A percentile compares a stretch with the other conserved stretches of the same genome.
Evolutionary conservation across 176 grass and related monocot species (phyloP).

Genomic region (Thinopyrum elongatum): DNA sequence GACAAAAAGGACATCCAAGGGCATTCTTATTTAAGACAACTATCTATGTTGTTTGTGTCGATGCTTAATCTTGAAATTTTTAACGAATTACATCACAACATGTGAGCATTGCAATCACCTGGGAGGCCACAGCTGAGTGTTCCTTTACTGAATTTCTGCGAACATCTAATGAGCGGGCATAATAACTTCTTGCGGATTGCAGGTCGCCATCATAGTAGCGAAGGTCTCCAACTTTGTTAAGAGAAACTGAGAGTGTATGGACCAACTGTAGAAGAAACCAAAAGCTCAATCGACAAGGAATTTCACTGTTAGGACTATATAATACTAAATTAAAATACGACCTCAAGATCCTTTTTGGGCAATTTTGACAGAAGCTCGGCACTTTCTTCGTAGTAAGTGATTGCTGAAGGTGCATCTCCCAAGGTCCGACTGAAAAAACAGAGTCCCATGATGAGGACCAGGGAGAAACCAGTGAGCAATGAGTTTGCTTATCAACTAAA

Average conservation of each 20-base stretch:
- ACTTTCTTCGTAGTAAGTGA: conserved; percentile 93
- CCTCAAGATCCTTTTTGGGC: conserved; percentile 81
- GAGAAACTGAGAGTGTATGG: conserved; percentile 88
- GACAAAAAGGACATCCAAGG: not conserved
- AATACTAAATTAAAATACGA: conserved; percentile 28
- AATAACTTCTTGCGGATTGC: conserved; percentile 85
- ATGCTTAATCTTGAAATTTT: not conserved
- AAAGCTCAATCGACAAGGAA: conserved; percentile 23
- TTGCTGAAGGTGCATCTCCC: conserved; percentile 71
- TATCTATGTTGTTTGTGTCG: not conserved
- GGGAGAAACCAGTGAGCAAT: not conserved
- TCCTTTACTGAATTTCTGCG: conserved; percentile 78
- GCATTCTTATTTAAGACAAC: not conserved
- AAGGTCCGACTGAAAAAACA: conserved; percentile 65
- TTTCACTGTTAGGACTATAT: not conserved
- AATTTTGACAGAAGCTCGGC: conserved; percentile 72
- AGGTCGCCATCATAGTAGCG: conserved; percentile 85
- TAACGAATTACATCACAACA: not conserved
- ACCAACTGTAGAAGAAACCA: conserved; percentile 64
- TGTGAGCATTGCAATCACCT: conserved; percentile 46
- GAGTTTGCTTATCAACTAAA: conserved; percentile 17
- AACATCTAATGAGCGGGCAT: conserved; percentile 79
- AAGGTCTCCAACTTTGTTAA: conserved; percentile 97
- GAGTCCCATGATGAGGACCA: conserved; percentile 23
- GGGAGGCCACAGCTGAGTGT: conserved; percentile 68